Percentiles rank a stretch among this genome's conserved stretches.
These are phyloP conservation scores for Solanum piurae DNA, from an alignment of 257 asterid genomes.

Conservation along the genomic window DNA sequence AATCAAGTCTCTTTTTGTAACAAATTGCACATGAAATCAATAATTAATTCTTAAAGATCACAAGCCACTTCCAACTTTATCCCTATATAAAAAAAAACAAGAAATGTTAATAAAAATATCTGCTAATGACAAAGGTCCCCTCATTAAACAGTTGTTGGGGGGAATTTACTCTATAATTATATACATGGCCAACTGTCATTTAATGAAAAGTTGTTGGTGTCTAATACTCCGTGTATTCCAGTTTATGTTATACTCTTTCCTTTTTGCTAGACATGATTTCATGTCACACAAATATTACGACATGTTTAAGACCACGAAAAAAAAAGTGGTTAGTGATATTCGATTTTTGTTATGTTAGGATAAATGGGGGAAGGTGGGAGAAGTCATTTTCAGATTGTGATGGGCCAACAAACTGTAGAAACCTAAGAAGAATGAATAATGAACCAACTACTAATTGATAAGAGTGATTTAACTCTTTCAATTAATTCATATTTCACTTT, in stretches of 20 bases:
- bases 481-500: not conserved
- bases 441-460: not conserved
- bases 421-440: not conserved
- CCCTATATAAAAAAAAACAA: not conserved
- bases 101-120: not conserved
- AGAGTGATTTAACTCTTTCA: not conserved
- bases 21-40: not conserved
- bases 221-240: not conserved
- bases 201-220: not conserved
- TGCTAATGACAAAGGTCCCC: not conserved
- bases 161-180: not conserved
- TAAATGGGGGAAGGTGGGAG: not conserved
- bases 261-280: not conserved
- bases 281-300: not conserved
- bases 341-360: not conserved
- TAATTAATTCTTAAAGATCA: not conserved
- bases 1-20: not conserved
- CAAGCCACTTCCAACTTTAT: not conserved
- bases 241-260: not conserved
- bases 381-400: not conserved
- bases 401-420: not conserved
- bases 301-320: not conserved
- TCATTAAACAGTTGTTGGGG: not conserved
- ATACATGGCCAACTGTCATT: not conserved
- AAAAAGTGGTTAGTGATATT: not conserved